These are phyloP conservation scores for Didymella segeticola DNA, from an alignment of 2,329 filamentous ascomycete genomes.

Conservation along the genomic window DNA sequence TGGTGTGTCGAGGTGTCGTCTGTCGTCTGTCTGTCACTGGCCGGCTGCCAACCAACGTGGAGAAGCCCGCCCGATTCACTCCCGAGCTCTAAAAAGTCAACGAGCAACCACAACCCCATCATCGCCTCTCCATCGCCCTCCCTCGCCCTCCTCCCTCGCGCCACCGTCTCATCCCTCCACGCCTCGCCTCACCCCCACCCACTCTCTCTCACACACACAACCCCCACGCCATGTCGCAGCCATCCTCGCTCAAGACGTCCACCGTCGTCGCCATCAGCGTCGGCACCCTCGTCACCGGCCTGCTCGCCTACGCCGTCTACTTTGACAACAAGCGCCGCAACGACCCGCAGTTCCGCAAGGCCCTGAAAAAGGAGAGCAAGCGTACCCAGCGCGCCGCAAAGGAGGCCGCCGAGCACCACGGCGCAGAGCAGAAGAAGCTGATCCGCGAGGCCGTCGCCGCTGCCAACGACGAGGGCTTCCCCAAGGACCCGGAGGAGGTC, in stretches of 20 bases:
- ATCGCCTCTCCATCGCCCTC: background rate
- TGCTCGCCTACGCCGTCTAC: slow-evolving; percentile 70
- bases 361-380: slow-evolving; percentile 76
- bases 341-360: slow-evolving; percentile 68
- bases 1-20: background rate
- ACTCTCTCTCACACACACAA: slow-evolving; percentile 13
- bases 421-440: slow-evolving; percentile 71
- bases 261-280: slow-evolving; percentile 65
- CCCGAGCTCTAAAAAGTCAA: slow-evolving; percentile 8
- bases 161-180: slow-evolving; percentile 5
- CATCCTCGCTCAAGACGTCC: slow-evolving; percentile 59
- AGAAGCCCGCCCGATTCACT: too few species aligned
- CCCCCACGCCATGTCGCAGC: slow-evolving; percentile 34
- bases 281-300: slow-evolving; percentile 64
- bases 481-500: slow-evolving; percentile 86
- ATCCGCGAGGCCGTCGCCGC: slow-evolving; percentile 79
- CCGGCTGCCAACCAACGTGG: too few species aligned
- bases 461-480: slow-evolving; percentile 91
- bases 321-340: slow-evolving; percentile 71
- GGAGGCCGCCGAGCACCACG: slow-evolving; percentile 71
- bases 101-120: background rate
- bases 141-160: slow-evolving; percentile 12
- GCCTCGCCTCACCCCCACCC: slow-evolving; percentile 5
- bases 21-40: too few species aligned
- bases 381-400: slow-evolving; percentile 74